phyloP scores from a whole-genome alignment of 352 stramenopile genomes.

The Phytopythium litorale region DNA sequence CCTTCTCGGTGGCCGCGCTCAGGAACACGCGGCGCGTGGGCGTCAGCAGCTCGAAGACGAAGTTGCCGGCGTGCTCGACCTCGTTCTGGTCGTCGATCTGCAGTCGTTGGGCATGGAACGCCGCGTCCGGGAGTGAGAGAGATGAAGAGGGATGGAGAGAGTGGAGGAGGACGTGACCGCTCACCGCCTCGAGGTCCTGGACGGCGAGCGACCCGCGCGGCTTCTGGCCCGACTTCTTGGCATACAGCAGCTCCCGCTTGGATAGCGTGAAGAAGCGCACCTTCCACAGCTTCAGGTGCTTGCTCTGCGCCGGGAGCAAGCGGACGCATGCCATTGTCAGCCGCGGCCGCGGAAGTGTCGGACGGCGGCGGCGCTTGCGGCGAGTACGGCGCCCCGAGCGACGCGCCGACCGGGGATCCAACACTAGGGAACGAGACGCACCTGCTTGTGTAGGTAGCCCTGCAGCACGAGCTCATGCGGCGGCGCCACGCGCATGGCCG shows the following conservation, averaged over 20 bases:
- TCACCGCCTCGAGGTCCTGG: conserved; percentile 60
- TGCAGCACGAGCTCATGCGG: conserved; percentile 59
- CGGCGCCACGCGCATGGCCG: conserved; percentile 40
- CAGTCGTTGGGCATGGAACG: neutral
- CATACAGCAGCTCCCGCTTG: conserved; percentile 71
- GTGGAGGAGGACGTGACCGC: conserved; percentile 5
- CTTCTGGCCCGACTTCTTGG: conserved; percentile 82
- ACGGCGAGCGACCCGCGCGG: conserved; percentile 39
- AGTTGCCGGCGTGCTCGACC: conserved; percentile 69
- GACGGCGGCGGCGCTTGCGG: neutral
- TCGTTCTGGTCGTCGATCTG: conserved; percentile 83
- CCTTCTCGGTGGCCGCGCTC: conserved; percentile 74
- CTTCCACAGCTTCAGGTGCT: conserved; percentile 85
- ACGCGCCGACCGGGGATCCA: neutral
- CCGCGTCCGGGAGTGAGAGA: neutral
- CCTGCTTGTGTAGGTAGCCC: conserved; percentile 85
- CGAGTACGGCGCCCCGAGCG: too few species aligned
- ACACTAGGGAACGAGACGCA: conserved; percentile 7
- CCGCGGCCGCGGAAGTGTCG: too few species aligned
- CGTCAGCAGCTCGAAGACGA: conserved; percentile 70
- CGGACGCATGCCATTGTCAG: neutral
- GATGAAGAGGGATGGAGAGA: neutral
- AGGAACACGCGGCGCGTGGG: conserved; percentile 48
- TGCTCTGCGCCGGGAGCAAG: conserved; percentile 38
- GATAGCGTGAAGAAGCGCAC: conserved; percentile 85